Evolutionary conservation across 2,329 filamentous ascomycete genomes (phyloP).

Genomic region (Alternaria tenuissima): DNA sequence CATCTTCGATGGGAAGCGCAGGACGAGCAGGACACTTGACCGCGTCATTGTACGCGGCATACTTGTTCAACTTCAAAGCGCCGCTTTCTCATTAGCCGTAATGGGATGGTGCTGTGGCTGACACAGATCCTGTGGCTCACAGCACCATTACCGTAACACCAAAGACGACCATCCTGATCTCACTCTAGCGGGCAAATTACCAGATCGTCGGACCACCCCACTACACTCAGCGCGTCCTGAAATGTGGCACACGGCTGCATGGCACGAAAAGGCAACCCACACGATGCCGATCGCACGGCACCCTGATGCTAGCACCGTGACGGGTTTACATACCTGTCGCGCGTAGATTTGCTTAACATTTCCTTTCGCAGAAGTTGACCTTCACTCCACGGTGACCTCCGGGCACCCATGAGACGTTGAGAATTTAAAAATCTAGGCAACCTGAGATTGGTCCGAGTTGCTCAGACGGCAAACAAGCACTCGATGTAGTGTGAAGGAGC

Average conservation of each 20-base stretch:
- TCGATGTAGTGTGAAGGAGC: constrained; percentile 3
- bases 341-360: not conserved
- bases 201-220: not conserved
- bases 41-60: not conserved
- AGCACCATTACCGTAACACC: not conserved
- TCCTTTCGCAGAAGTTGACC: not conserved
- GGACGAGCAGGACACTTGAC: constrained; percentile 8
- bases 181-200: not conserved
- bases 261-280: not conserved
- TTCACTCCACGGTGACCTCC: constrained; percentile 6
- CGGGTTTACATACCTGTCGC: not conserved
- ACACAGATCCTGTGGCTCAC: not conserved
- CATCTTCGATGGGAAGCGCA: constrained; percentile 37
- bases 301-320: not conserved
- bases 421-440: not conserved
- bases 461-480: constrained; percentile 6
- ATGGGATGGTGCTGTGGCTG: not conserved
- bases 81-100: not conserved
- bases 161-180: not conserved
- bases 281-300: not conserved
- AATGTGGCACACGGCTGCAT: not conserved
- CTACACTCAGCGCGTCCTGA: not conserved
- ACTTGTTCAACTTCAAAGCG: not conserved
- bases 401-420: constrained; percentile 8
- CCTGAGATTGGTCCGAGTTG: not conserved